Evolutionary conservation across 768 basidiomycete species (phyloP), one percentile per base, ranked within the genome.

Genomic region (Amanita rimosa): DNA sequence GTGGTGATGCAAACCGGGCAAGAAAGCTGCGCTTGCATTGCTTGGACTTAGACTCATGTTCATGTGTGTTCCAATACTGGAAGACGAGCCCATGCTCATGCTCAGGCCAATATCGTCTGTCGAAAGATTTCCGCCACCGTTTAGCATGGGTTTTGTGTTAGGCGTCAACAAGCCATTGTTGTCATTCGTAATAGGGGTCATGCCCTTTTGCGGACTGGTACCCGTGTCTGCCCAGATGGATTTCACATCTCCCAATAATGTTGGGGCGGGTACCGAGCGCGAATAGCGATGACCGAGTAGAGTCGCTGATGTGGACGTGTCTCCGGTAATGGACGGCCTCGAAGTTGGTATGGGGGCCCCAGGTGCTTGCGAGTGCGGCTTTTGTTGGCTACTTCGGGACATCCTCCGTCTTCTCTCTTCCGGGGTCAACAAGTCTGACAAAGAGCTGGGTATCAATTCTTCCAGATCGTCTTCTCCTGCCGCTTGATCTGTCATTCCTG

Each of bases 361-460:
- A 10, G 22, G 37, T 10, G n/a, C 37, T 34, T 48, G 47, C 10
- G 33, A 10, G 13, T 45, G 44, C 10, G 44, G 33, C 24, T 46
- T 34, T 34, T 48, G 46, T 57, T 71, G 67, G 22, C 70, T 72
- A n/a, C 80, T 81, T 44, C 89, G 74, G 26, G 84, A 86, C 76
- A 90, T 82, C 38, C 92, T 70, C 27, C 94, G 71, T 27, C 78
- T 84, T 54, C 83, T 75, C 65, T 97, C 95, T 55, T 83, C 85
- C 0, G 89, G 88, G 0, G 93, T 95, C 41, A 98, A 69, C 6
- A 98, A 72, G 52, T 97, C 94, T 22, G 81, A 89, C 41, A 98
- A 68, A 3, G 84, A 88, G 48, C 86, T 82, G 0, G 95, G 95
- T 26, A 98, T 62, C 61, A 97, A 87, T 49, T 92, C 93, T 58